These are phyloP conservation scores for Spizellomyces punctatus DNA, from an alignment of 192 early-diverging fungal genomes.

Conservation along the genomic window DNA sequence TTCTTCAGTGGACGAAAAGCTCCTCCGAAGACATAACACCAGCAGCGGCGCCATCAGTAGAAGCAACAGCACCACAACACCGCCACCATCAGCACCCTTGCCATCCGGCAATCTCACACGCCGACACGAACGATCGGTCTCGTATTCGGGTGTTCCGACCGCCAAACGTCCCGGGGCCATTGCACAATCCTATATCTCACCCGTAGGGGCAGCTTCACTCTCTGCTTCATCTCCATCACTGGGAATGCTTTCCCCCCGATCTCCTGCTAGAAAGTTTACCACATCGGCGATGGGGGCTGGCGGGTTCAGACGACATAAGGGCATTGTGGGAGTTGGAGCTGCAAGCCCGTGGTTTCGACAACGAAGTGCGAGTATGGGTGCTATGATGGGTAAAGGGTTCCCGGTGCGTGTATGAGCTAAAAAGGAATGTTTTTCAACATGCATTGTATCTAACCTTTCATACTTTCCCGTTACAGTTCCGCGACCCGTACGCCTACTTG, in stretches of 20 bases:
- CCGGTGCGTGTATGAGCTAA: background rate
- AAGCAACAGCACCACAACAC: too few relatives aligned
- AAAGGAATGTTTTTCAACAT: background rate
- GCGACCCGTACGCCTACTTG: background rate
- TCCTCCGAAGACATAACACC: background rate
- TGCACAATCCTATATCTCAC: background rate
- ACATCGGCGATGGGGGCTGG: slow-evolving; percentile 1
- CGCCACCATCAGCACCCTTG: background rate
- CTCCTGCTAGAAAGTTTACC: slow-evolving; percentile 6
- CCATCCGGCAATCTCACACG: background rate
- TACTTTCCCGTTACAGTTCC: background rate
- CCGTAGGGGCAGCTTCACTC: background rate
- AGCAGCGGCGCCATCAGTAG: background rate
- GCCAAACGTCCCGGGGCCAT: background rate
- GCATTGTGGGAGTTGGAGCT: background rate
- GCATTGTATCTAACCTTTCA: background rate
- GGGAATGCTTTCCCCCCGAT: background rate
- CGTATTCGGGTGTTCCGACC: slow-evolving; percentile 22
- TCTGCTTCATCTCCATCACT: background rate
- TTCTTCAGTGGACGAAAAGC: slow-evolving; percentile 27
- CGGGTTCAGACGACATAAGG: background rate
- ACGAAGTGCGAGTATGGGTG: slow-evolving; percentile 3
- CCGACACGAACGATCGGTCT: slow-evolving; percentile 25
- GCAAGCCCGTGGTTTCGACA: background rate
- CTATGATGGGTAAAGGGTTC: background rate